Evolutionary conservation across 805 yeast genomes (phyloP).

Genomic region (Wickerhamiella shivajii): DNA sequence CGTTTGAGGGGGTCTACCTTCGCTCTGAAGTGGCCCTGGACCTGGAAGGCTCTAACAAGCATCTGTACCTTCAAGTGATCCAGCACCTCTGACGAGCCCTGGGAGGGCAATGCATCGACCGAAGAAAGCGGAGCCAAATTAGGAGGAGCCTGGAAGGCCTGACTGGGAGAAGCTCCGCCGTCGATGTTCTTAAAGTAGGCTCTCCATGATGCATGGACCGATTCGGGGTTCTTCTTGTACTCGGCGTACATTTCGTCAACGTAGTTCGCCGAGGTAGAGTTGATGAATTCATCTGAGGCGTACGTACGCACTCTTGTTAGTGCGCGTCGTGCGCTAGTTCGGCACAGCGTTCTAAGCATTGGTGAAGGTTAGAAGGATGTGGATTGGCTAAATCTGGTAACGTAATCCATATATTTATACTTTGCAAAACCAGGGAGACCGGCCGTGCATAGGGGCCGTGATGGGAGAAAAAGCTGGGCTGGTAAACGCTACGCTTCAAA

Average conservation of each 20-base stretch:
- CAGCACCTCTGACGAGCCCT: conserved; percentile 21
- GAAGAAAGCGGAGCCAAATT: conserved; percentile 44
- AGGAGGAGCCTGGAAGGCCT: conserved; percentile 87
- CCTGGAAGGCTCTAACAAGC: conserved; percentile 96
- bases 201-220: conserved; percentile 95
- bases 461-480: too few relatives aligned
- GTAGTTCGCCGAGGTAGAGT: conserved; percentile 74
- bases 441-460: too few relatives aligned
- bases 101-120: conserved; percentile 27
- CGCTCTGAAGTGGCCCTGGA: conserved; percentile 94
- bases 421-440: too few relatives aligned
- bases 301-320: too few relatives aligned
- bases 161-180: conserved; percentile 46
- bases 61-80: conserved; percentile 91
- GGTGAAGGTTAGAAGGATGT: too few relatives aligned
- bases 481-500: too few relatives aligned
- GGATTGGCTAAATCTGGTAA: too few relatives aligned
- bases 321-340: too few relatives aligned
- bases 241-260: conserved; percentile 96
- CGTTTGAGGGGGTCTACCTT: conserved; percentile 90
- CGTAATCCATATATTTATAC: too few relatives aligned
- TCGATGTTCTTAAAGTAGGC: conserved; percentile 85
- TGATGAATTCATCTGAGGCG: too few relatives aligned
- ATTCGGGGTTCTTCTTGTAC: conserved; percentile 78
- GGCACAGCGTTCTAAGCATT: too few relatives aligned